These are phyloP conservation scores for Euphorbia peplus DNA, from an alignment of 345 rosid species.

Conservation along the genomic window DNA sequence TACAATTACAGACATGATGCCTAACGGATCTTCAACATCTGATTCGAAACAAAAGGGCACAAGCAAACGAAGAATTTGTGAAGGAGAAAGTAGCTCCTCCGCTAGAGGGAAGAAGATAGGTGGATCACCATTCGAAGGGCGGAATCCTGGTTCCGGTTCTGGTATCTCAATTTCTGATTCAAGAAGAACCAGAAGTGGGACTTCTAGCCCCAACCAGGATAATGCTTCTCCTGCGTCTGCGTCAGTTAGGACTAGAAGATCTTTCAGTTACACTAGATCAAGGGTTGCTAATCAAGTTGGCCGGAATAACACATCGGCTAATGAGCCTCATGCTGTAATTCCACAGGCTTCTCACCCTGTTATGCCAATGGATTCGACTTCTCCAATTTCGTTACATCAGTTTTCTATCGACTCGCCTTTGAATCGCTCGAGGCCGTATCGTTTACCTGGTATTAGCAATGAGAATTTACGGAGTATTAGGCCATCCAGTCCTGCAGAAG, in stretches of 20 bases:
- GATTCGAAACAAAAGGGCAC: constrained; percentile 50
- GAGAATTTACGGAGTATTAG: constrained; percentile 39
- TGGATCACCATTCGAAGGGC: constrained; percentile 45
- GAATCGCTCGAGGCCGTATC: constrained; percentile 24
- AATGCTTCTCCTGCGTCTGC: constrained; percentile 30
- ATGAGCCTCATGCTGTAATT: constrained; percentile 30
- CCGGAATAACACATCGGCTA: constrained; percentile 36
- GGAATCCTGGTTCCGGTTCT: constrained; percentile 32
- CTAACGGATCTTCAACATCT: constrained; percentile 45
- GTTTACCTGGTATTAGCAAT: constrained; percentile 33
- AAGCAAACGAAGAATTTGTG: constrained; percentile 45
- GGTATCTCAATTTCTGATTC: constrained; percentile 58
- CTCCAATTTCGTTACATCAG: constrained; percentile 33
- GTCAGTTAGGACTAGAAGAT: constrained; percentile 54
- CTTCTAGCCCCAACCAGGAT: constrained; percentile 36
- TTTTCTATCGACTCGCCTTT: constrained; percentile 35
- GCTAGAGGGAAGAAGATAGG: constrained; percentile 50
- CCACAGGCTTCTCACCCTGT: constrained; percentile 45
- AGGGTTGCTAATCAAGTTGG: constrained; percentile 46
- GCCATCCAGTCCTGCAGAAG: constrained; percentile 58
- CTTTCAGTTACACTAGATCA: constrained; percentile 30
- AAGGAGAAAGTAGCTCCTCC: constrained; percentile 67
- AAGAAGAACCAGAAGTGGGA: constrained; percentile 48
- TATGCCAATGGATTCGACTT: constrained; percentile 35
- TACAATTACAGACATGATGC: constrained; percentile 46